phyloP scores from a whole-genome alignment of 1,284 basidiomycete species.

The Malassezia psittaci region DNA sequence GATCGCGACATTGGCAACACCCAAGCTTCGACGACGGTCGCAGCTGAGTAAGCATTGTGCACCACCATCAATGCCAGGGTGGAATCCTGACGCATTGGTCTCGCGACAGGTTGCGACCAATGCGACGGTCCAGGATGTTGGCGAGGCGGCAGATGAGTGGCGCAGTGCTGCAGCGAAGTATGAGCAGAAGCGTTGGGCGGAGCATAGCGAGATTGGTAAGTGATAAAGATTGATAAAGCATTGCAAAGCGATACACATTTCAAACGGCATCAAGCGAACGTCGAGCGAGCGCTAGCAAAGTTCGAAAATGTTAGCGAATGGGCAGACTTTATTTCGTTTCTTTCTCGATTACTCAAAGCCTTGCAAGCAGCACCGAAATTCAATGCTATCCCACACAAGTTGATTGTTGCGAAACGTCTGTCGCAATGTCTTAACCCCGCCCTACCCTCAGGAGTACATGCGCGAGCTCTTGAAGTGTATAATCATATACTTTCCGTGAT shows the following conservation, averaged over 20 bases:
- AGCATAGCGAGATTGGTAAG: conserved; percentile 34
- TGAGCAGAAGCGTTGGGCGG: conserved; percentile 40
- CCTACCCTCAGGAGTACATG: conserved; percentile 89
- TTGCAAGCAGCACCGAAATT: conserved; percentile 83
- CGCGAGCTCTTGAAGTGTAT: conserved; percentile 90
- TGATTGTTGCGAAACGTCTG: conserved; percentile 85
- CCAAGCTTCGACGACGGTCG: not conserved
- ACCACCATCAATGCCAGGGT: not conserved
- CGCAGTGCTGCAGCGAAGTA: conserved; percentile 35
- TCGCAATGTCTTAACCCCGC: conserved; percentile 95
- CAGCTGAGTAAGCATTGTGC: not conserved
- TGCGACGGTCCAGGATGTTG: not conserved
- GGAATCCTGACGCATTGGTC: conserved; percentile 15
- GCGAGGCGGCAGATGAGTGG: conserved; percentile 20
- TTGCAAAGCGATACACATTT: conserved; percentile 68
- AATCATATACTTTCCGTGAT: conserved; percentile 77
- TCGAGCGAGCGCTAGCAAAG: conserved; percentile 80
- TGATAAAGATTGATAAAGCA: conserved; percentile 8
- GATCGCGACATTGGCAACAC: conserved; percentile 34
- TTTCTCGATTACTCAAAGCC: conserved; percentile 88
- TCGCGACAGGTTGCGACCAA: conserved; percentile 9
- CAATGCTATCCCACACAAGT: conserved; percentile 87
- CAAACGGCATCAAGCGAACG: conserved; percentile 81
- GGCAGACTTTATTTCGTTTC: conserved; percentile 97
- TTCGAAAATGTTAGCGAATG: conserved; percentile 97